Percentiles rank a stretch among this genome's conserved stretches.
Conservation (phyloP, 2,329 filamentous ascomycete genomes). For the Ceratocystis cacaofunesta region DNA sequence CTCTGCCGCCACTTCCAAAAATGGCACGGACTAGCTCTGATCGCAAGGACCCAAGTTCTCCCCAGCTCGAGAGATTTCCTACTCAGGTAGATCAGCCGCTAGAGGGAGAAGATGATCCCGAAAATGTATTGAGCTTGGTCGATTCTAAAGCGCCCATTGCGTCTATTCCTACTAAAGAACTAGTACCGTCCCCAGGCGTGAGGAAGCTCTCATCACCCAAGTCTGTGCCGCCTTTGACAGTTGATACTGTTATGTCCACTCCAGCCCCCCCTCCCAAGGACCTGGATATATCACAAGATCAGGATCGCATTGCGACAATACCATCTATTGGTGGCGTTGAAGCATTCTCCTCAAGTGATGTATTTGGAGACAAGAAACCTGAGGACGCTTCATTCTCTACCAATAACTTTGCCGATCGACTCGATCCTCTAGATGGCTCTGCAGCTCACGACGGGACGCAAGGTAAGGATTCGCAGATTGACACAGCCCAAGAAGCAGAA, state of each 20-base stretch:
- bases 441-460: background rate
- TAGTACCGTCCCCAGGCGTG: background rate
- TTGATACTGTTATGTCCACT: background rate
- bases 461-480: background rate
- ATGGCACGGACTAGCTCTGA: background rate
- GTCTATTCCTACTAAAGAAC: background rate
- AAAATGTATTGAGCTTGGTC: background rate
- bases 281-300: background rate
- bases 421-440: background rate
- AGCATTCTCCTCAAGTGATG: background rate
- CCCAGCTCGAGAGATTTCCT: background rate
- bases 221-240: background rate
- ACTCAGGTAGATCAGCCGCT: background rate
- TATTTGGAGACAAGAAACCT: background rate
- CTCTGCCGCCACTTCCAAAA: slow-evolving; percentile 6
- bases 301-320: background rate
- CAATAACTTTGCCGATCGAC: background rate
- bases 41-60: background rate
- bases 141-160: background rate
- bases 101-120: background rate
- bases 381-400: background rate
- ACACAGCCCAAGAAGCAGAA: background rate
- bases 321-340: background rate
- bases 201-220: background rate
- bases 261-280: background rate